Base-by-base conservation (phyloP, 2,329 filamentous ascomycete genomes). In the Fusarium chuoi region DNA sequence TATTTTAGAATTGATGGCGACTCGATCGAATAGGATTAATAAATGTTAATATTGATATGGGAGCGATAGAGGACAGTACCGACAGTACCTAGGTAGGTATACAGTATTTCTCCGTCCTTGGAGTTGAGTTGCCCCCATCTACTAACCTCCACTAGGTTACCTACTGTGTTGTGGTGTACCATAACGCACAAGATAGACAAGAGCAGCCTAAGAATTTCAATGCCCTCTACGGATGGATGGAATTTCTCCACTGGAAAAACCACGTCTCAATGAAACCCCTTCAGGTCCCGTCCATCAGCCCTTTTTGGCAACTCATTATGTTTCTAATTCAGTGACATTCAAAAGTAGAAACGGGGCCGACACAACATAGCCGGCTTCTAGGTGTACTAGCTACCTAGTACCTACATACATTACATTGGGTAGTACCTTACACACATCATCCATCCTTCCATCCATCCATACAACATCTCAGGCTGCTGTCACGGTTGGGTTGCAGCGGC, bases 191-290 rank as follows among this genome's bases (percentile, higher is more conserved):
- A 51, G 15, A 51, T 39, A 17, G 15, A 22, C 42, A 46, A 33
- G 30, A 44, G 38, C 41, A 59, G 44, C n/a, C 46, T 45, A 26
- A 39, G 22, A 67, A 36, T 52, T 35, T 39, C 30, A 24, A 51
- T 51, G 24, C 24, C 36, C 26, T 38, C 68, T 63, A 63, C 59
- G 39, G 55, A 54, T 54, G 49, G 35, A 54, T 38, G 24, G 35
- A 35, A 59, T 54, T 73, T 74, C 70, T 61, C 71, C 71, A 71
- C 71, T 58, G 41, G 49, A 57, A 68, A 68, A 74, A 63, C 60
- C 49, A 71, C 55, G 58, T 67, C 66, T 56, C 48, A 60, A 67
- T 74, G 71, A 74, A 73, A 74, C 70, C 71, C 71, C 41, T 68
- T 62, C 39, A 54, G 60, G 56, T 74, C 38, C 61, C 54, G 36